Percentiles rank a stretch among this genome's conserved stretches.
These are phyloP conservation scores for Udeniomyces megalosporus DNA, from an alignment of 768 basidiomycete species.

Conservation along the genomic window DNA sequence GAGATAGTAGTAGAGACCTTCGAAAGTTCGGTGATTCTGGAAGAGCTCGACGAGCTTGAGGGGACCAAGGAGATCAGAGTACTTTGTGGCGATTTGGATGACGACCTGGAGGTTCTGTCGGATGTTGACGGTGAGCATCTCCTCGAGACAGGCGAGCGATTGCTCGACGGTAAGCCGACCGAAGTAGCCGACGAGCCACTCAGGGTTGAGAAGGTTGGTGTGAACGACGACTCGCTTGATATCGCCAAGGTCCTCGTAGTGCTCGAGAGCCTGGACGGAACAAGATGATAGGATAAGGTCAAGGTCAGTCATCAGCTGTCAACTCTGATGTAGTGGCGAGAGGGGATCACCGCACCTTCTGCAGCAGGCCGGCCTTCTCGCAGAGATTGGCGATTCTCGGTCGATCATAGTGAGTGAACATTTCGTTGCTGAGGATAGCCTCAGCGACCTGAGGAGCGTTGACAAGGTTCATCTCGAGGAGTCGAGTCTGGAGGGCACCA, in stretches of 20 bases:
- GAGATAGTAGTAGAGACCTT: slow-evolving; percentile 96
- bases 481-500: slow-evolving; percentile 82
- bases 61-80: slow-evolving; percentile 92
- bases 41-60: slow-evolving; percentile 98
- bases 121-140: slow-evolving; percentile 94
- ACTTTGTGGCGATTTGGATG: slow-evolving; percentile 95
- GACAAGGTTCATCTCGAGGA: slow-evolving; percentile 93
- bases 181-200: slow-evolving; percentile 97
- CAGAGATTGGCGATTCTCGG: slow-evolving; percentile 94
- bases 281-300: neutral
- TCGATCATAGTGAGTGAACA: slow-evolving; percentile 93
- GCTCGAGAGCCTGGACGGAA: slow-evolving; percentile 64
- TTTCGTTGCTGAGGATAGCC: slow-evolving; percentile 94
- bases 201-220: slow-evolving; percentile 62
- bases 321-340: too few relatives aligned
- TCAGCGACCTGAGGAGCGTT: slow-evolving; percentile 98
- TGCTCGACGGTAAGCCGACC: slow-evolving; percentile 93
- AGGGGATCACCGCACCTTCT: slow-evolving; percentile 47
- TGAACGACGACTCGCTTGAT: slow-evolving; percentile 98
- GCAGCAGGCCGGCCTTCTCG: slow-evolving; percentile 91
- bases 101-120: slow-evolving; percentile 93
- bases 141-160: slow-evolving; percentile 86
- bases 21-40: slow-evolving; percentile 91
- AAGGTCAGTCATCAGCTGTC: too few relatives aligned
- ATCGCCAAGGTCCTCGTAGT: slow-evolving; percentile 94